Base-by-base conservation (phyloP, 768 basidiomycete species). In the Lactifluus pinguis region DNA sequence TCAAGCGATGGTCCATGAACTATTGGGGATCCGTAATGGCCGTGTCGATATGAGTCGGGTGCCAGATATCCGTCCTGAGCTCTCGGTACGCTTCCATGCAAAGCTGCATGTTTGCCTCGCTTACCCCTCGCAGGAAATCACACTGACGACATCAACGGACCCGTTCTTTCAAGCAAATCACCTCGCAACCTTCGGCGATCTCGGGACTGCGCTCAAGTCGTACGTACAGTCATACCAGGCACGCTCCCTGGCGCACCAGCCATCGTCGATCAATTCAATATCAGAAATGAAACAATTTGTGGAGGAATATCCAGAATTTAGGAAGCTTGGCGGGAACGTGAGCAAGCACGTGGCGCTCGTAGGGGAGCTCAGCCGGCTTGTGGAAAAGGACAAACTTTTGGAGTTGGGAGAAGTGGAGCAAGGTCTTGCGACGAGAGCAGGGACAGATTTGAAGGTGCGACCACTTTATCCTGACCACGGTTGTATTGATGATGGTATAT, bases 1-100 rank as follows among this genome's bases (percentile, higher is more conserved):
- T 74, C 95, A 98, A 71, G 97, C 95, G 1, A 98, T 98, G 95
- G 97, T 98, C 0, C 97, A 99, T 68, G 97, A 98, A 71, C 77
- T 97, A 14, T 74, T 98, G 7, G 88, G 90, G 2, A 97, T 99
- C 49, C 86, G 89, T 63, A 98, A 98, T 69, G 95, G 95, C 19
- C 81, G 97, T 60, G 94, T 98, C 4, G 85, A 92, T 69, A 73
- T 95, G 49, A 83, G 81, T 63, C 75, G 83, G 62, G 92, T 95
- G 39, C 92, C 92, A 14, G 94, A 92, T 66, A 87, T 94, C 48
- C 76, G 80, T 52, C 85, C 89, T 30, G 97, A 99, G 71, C 78
- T 98, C 57, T 82, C 85, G 69, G 95, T 90, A 68, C 64, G 82
- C 72, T 17, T 38, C 47, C 9, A 13, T 19, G 13, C 36, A 2